A percentile compares a stretch with the other conserved stretches of the same genome.
Evolutionary conservation across 768 basidiomycete species (phyloP).

Genomic region (Piloderma croceum): DNA sequence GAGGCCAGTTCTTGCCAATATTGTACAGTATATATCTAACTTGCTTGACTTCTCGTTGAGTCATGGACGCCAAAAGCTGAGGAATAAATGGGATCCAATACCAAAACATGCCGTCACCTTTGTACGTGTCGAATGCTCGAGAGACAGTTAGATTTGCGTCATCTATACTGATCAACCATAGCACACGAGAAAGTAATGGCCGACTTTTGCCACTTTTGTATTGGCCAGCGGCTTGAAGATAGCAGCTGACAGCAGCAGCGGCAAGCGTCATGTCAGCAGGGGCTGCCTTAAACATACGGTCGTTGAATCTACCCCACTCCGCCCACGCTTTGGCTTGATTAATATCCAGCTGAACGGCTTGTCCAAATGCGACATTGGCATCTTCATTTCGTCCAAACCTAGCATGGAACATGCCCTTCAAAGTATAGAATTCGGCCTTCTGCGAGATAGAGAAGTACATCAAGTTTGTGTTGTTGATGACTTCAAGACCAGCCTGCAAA

Average conservation of each 20-base stretch:
- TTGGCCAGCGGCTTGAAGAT: constrained; percentile 92
- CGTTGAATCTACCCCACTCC: constrained; percentile 94
- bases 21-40: constrained; percentile 85
- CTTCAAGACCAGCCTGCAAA: constrained; percentile 89
- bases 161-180: constrained; percentile 96
- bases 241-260: constrained; percentile 92
- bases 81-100: constrained; percentile 98
- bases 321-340: constrained; percentile 95
- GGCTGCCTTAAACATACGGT: constrained; percentile 86
- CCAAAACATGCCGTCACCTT: constrained; percentile 95
- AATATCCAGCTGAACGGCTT: constrained; percentile 96
- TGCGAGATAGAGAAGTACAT: constrained; percentile 94
- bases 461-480: constrained; percentile 98
- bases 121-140: constrained; percentile 87
- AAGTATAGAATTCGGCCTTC: constrained; percentile 97
- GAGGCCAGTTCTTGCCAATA: constrained; percentile 87
- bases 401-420: constrained; percentile 98
- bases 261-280: constrained; percentile 71
- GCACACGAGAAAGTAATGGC: constrained; percentile 81
- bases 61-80: constrained; percentile 84
- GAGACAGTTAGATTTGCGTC: constrained; percentile 67
- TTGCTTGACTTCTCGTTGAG: constrained; percentile 89
- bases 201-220: constrained; percentile 93
- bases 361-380: constrained; percentile 86
- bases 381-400: constrained; percentile 82